Base-by-base conservation (phyloP, 192 early-diverging fungal species). In the Ambispora gerdemannii region DNA sequence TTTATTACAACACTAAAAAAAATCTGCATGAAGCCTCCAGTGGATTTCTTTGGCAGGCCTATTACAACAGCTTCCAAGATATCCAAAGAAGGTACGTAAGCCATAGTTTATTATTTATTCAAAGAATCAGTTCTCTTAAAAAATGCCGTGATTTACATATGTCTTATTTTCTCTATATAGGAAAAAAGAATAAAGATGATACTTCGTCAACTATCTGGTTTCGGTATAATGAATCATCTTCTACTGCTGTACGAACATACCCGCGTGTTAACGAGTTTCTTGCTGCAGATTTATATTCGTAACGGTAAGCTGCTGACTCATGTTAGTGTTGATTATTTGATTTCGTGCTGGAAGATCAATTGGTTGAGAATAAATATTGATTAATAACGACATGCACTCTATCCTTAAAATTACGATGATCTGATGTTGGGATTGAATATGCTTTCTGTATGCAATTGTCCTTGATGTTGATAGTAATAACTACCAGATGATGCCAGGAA, bases 31-130 rank as follows among this genome's bases (percentile, higher is more conserved):
- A 20, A 60, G 58, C 58, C 24, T 32, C 13, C 30, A 60, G n/a
- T 60, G 19, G 58, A 60, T 35, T 60, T 60, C 28, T 60, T 60
- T n/a, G 58, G 58, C 15, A 60, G 58, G n/a, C 58, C 58, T 1
- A 60, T 30, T 17, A 33, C 31, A 33, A 7, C 31, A 32, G 3
- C 7, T 27, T 32, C 3, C 2, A 4, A 28, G 10, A 1, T 32
- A 60, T 3, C 13, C 33, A 32, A 17, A 32, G 6, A 2, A 31
- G 32, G 58, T 60, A 60, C 11, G 28, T 25, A 60, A 60, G n/a
- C 10, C 20, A 19, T 7, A 17, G 10, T 30, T 33, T 4, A 19
- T 34, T 28, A 60, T 32, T 60, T 60, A 60, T 60, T 25, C 4
- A 55, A 22, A 4, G 6, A 0, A 4, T 27, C 10, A 8, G 28